A percentile compares a stretch with the other conserved stretches of the same genome.
These are phyloP conservation scores for Epichloe brachyelytri DNA, from an alignment of 2,329 filamentous ascomycete species.

Conservation along the genomic window DNA sequence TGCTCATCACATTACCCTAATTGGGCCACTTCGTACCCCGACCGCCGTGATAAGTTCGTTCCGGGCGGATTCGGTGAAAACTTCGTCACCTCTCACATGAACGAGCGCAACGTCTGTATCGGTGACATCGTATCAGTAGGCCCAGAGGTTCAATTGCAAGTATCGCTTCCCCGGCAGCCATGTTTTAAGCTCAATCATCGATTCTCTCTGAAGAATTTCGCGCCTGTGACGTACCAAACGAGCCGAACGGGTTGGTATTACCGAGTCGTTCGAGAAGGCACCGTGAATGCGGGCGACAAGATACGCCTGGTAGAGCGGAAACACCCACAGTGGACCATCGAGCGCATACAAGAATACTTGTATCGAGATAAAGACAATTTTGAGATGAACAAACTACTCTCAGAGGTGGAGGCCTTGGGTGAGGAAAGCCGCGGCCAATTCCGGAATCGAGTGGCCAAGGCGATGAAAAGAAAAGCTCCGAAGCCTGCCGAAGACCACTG, in stretches of 20 bases:
- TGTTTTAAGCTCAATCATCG: slow-evolving; percentile 57
- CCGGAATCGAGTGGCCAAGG: slow-evolving; percentile 35
- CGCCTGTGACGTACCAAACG: slow-evolving; percentile 39
- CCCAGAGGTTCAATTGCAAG: slow-evolving; percentile 38
- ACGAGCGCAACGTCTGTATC: slow-evolving; percentile 53
- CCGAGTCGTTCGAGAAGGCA: slow-evolving; percentile 42
- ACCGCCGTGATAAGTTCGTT: slow-evolving; percentile 35
- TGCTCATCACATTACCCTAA: slow-evolving; percentile 44
- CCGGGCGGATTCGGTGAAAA: slow-evolving; percentile 54
- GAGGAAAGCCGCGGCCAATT: slow-evolving; percentile 37
- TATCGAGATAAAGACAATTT: slow-evolving; percentile 39
- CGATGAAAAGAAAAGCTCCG: slow-evolving; percentile 16
- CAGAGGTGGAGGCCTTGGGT: slow-evolving; percentile 36
- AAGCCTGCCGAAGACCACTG: slow-evolving; percentile 21
- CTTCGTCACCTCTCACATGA: slow-evolving; percentile 42
- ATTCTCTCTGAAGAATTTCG: slow-evolving; percentile 50
- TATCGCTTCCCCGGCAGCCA: slow-evolving; percentile 48
- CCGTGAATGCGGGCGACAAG: slow-evolving; percentile 41
- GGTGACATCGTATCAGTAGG: slow-evolving; percentile 46
- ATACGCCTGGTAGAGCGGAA: slow-evolving; percentile 41
- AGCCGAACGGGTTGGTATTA: slow-evolving; percentile 56
- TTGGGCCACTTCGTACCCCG: slow-evolving; percentile 42
- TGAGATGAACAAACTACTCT: slow-evolving; percentile 39
- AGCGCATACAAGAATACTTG: slow-evolving; percentile 48
- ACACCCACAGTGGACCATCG: slow-evolving; percentile 49